Conservation (phyloP, 257 asterid genomes). For the Nicotiana obtusifolia region DNA sequence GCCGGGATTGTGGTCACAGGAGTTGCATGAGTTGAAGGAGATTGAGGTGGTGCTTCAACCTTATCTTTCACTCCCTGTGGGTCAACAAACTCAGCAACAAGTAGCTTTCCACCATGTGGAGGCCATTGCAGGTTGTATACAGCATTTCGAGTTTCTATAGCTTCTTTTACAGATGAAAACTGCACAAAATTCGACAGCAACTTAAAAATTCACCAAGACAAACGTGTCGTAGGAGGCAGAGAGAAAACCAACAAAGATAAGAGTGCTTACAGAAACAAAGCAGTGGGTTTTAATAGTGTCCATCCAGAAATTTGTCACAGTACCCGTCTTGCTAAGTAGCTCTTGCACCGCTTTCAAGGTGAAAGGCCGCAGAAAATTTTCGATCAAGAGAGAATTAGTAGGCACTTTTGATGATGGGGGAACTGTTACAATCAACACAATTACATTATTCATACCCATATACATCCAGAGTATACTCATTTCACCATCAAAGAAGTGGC, state of each 20-base stretch:
- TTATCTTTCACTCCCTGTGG: constrained; percentile 68
- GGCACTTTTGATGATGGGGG: constrained; percentile 30
- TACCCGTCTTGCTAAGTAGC: too few species aligned
- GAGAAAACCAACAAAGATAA: constrained; percentile 32
- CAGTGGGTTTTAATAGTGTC: too few species aligned
- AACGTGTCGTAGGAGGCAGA: not conserved
- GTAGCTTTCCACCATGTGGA: constrained; percentile 49
- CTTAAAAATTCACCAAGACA: not conserved
- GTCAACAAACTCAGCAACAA: constrained; percentile 41
- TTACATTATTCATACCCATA: not conserved
- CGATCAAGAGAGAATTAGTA: constrained; percentile 67
- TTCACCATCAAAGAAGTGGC: not conserved
- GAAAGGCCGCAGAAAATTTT: constrained; percentile 70
- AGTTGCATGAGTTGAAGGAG: constrained; percentile 44
- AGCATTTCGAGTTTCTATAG: constrained; percentile 63
- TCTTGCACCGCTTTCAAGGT: too few species aligned
- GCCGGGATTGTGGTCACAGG: constrained; percentile 23
- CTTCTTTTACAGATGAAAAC: not conserved
- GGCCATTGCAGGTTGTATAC: constrained; percentile 96
- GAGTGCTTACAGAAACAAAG: constrained; percentile 31
- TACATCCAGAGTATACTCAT: too few species aligned
- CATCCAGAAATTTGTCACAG: too few species aligned
- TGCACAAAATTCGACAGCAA: not conserved
- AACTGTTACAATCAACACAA: constrained; percentile 41
- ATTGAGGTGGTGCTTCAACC: not conserved